A percentile compares a stretch with the other conserved stretches of the same genome.
Evolutionary conservation across 768 basidiomycete species (phyloP).

Genomic region (Sutorius australiensis): DNA sequence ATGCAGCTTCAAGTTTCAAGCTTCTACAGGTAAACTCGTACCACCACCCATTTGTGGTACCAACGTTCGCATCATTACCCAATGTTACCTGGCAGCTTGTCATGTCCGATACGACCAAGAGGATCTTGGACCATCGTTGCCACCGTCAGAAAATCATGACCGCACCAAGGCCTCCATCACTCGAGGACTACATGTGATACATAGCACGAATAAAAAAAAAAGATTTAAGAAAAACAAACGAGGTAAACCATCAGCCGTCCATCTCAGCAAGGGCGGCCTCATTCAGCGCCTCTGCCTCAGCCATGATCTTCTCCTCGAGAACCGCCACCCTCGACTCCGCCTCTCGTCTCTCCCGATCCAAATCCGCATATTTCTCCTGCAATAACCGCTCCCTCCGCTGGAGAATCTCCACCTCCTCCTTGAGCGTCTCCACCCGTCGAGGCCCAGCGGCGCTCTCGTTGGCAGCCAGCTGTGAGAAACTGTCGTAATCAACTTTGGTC

Average conservation of each 20-base stretch:
- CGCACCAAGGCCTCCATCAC: not conserved
- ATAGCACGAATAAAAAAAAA: constrained; percentile 10
- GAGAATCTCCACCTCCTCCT: constrained; percentile 82
- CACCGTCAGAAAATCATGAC: not conserved
- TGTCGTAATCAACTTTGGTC: constrained; percentile 68
- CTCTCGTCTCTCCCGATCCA: constrained; percentile 67
- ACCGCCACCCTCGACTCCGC: constrained; percentile 51
- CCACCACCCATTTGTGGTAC: no score
- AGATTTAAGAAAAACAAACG: not conserved
- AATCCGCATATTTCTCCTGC: constrained; percentile 81
- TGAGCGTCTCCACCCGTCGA: constrained; percentile 68
- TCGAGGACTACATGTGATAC: not conserved
- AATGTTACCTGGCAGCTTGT: no score
- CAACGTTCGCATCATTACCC: no score
- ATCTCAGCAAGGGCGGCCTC: constrained; percentile 69
- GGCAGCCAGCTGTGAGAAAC: constrained; percentile 67
- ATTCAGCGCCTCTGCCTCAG: constrained; percentile 77
- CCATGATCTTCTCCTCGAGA: constrained; percentile 86
- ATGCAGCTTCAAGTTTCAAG: no score
- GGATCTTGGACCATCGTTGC: no score
- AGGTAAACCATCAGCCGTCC: constrained; percentile 33
- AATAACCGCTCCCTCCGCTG: constrained; percentile 72
- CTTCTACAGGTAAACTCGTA: no score
- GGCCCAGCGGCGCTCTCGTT: constrained; percentile 79
- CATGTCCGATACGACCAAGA: no score